phyloP scores from a whole-genome alignment of 2,329 filamentous ascomycete species.

The Colletotrichum lindemuthianum region DNA sequence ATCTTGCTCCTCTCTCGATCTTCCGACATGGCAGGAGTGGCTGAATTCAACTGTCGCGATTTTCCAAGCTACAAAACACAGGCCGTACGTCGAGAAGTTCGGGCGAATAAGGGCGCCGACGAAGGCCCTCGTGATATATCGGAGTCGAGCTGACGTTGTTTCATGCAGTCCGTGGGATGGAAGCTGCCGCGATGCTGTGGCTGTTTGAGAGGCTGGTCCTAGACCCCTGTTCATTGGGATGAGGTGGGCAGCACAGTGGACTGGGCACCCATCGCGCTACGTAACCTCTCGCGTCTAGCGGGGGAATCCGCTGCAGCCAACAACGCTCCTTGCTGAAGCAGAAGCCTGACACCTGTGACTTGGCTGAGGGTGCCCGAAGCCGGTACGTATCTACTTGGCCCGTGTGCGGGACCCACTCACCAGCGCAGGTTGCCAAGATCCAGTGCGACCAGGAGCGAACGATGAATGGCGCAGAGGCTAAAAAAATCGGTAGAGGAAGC shows the following conservation, averaged over 20 bases:
- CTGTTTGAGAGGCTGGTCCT: slow-evolving; percentile 8
- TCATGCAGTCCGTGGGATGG: slow-evolving; percentile 27
- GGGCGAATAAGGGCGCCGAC: background rate
- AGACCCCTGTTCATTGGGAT: slow-evolving; percentile 25
- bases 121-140: slow-evolving; percentile 20
- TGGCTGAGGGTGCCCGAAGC: too few relatives aligned
- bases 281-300: slow-evolving; percentile 14
- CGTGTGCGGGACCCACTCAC: slow-evolving; percentile 28
- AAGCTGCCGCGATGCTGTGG: slow-evolving; percentile 29
- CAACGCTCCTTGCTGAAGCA: background rate
- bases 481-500: slow-evolving; percentile 38
- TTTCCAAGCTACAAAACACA: background rate
- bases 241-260: slow-evolving; percentile 1
- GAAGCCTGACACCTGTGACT: background rate
- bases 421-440: slow-evolving; percentile 22
- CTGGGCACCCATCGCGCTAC: slow-evolving; percentile 24
- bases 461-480: slow-evolving; percentile 30
- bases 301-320: background rate
- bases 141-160: slow-evolving; percentile 22
- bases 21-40: slow-evolving; percentile 63
- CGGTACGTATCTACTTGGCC: slow-evolving; percentile 17
- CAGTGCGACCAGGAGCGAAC: slow-evolving; percentile 29
- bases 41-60: background rate
- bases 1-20: slow-evolving; percentile 64
- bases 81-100: background rate